phyloP scores from a whole-genome alignment of 2,329 filamentous ascomycete species.

The Fusarium sp. region DNA sequence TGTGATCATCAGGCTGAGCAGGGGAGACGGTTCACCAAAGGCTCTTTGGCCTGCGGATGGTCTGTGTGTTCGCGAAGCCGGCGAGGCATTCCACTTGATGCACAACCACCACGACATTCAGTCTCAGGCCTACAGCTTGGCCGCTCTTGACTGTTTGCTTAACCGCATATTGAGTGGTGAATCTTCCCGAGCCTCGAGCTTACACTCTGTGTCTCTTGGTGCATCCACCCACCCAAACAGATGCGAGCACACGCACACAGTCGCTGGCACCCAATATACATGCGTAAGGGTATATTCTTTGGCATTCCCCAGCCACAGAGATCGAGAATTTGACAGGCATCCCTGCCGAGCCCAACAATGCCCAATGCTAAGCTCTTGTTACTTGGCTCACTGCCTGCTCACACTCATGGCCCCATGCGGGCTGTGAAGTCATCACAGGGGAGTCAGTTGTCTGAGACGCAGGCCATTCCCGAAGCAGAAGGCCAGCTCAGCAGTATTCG shows the following conservation, averaged over 20 bases:
- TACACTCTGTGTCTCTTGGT: conserved; percentile 32
- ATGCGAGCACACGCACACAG: conserved; percentile 19
- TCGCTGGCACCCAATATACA: conserved; percentile 31
- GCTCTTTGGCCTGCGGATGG: conserved; percentile 16
- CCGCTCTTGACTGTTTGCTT: conserved; percentile 25
- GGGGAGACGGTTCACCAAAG: conserved; percentile 12
- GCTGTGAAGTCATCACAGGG: conserved; percentile 44
- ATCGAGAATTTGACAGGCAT: conserved; percentile 32
- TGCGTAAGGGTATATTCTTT: conserved; percentile 33
- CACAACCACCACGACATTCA: conserved; percentile 17
- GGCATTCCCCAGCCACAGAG: conserved; percentile 34
- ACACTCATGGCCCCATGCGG: conserved; percentile 41
- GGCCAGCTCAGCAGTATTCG: conserved; percentile 46
- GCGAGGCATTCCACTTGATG: conserved; percentile 17
- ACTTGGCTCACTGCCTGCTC: conserved; percentile 16
- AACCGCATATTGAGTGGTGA: conserved; percentile 29
- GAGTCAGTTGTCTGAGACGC: conserved; percentile 43
- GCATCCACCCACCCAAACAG: conserved; percentile 34
- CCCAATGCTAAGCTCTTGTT: conserved; percentile 32
- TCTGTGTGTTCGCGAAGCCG: conserved; percentile 22
- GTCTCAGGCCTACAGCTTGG: conserved; percentile 30
- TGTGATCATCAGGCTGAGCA: conserved; percentile 34
- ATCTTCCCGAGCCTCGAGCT: conserved; percentile 24
- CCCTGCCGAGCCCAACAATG: conserved; percentile 42
- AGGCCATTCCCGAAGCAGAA: conserved; percentile 48